phyloP scores from a whole-genome alignment of 768 basidiomycete species.

The Naganishia friedmannii region DNA sequence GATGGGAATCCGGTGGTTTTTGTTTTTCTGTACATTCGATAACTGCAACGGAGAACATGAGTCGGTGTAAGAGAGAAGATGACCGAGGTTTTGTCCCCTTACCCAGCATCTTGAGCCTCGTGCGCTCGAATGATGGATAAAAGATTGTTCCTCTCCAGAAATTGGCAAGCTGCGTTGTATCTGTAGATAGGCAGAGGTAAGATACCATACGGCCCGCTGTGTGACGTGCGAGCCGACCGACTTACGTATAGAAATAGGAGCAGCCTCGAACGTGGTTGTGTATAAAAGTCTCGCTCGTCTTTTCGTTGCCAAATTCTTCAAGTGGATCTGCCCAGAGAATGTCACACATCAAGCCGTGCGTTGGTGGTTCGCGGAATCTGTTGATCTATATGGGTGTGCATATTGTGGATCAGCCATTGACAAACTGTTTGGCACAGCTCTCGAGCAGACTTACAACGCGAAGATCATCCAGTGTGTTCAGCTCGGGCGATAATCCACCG shows the following conservation, averaged over 20 bases:
- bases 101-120: slow-evolving; percentile 99
- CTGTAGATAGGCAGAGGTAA: slow-evolving; percentile 54
- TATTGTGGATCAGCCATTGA: too few relatives aligned
- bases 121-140: slow-evolving; percentile 96
- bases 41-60: slow-evolving; percentile 56
- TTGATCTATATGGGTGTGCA: slow-evolving; percentile 64
- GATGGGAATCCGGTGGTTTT: slow-evolving; percentile 97
- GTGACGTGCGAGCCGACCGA: slow-evolving; percentile 22
- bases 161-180: slow-evolving; percentile 93
- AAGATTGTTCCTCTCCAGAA: slow-evolving; percentile 94
- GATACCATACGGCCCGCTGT: background rate
- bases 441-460: slow-evolving; percentile 63
- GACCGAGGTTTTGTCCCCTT: slow-evolving; percentile 48
- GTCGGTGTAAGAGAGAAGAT: slow-evolving; percentile 20
- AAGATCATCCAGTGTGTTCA: slow-evolving; percentile 92
- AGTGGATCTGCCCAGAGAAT: slow-evolving; percentile 98
- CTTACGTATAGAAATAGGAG: slow-evolving; percentile 93
- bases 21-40: slow-evolving; percentile 98
- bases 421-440: too few relatives aligned
- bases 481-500: slow-evolving; percentile 90
- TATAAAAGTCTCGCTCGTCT: slow-evolving; percentile 80
- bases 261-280: slow-evolving; percentile 97
- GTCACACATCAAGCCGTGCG: slow-evolving; percentile 96
- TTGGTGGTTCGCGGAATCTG: slow-evolving; percentile 97
- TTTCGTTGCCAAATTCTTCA: slow-evolving; percentile 95